Base-by-base conservation (phyloP, 108 stramenopile genomes). In the Seminavis robusta region DNA sequence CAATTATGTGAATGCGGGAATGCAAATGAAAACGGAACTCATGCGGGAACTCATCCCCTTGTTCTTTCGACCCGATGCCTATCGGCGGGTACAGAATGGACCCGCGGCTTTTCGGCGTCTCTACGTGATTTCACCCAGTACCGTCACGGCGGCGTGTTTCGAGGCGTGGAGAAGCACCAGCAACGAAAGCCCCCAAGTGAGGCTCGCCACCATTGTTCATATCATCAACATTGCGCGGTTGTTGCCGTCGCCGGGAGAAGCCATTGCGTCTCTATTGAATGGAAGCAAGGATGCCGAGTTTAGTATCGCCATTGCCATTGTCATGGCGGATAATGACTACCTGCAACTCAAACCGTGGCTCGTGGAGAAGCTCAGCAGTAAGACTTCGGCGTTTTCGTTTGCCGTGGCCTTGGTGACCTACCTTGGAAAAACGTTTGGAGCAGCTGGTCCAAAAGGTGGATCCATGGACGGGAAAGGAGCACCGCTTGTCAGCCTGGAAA, bases 1-100 rank as follows among this genome's bases (percentile, higher is more conserved):
- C 19, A 59, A 33, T 16, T 41, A 62, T 61, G 79, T 74, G 46
- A 65, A 79, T 55, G 88, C 84, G 1, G 94, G 89, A 0, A 73
- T 77, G 70, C 82, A 84, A 52, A 69, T 94, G 37, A 92, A 88
- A 65, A 74, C 72, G 39, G 96, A 97, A 56, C 53, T 95, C 52
- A 94, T 97, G 89, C 56, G 86, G 36, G 87, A 92, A 52, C 78
- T 97, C 48, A 92, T 94, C 51, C 94, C 94, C 0, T 52, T 94
- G 15, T 95, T 95, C 69, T 97, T 97, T 65, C 73, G 83, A 52
- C 94, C 96, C 15, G 78, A 77, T 54, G 47, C 66, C 19, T 73
- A 74, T 7, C 76, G 76, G 19, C 64, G 80, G 4, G 92, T 85
- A 1, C 76, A 84, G 51, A 84, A 94, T 68, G 71, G 59, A 30